Evolutionary conservation across 116 monocot genomes (phyloP).

Genomic region (Papilionanthe hybrid): DNA sequence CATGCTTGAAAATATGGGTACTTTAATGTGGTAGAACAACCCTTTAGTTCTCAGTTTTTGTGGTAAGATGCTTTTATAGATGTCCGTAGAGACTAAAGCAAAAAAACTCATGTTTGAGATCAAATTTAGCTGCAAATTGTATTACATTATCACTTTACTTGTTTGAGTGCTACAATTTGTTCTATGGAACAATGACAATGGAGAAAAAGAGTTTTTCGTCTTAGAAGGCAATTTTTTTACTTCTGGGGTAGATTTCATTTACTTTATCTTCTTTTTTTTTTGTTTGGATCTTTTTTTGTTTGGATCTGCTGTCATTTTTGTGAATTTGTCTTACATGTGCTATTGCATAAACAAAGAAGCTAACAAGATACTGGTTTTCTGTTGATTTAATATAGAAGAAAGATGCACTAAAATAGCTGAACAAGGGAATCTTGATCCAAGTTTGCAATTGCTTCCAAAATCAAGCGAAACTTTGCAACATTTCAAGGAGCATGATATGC

Average conservation of each 20-base stretch:
- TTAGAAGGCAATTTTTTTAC: background rate
- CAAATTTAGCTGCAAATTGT: background rate
- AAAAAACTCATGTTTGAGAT: background rate
- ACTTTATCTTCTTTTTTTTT: background rate
- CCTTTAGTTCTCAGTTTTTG: no score
- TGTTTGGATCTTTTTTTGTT: conserved; percentile 9
- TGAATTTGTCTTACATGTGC: background rate
- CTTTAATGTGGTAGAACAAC: no score
- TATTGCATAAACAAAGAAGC: background rate
- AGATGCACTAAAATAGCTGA: background rate
- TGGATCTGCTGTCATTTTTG: conserved; percentile 1
- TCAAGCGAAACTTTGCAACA: background rate
- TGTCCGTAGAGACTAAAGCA: background rate
- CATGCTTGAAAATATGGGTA: background rate
- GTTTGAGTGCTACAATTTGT: background rate
- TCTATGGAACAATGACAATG: background rate
- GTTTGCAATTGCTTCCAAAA: background rate
- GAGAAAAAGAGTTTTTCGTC: background rate
- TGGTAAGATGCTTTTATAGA: no score
- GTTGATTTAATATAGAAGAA: conserved; percentile 5
- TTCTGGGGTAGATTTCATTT: background rate
- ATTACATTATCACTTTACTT: background rate
- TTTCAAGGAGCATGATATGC: background rate
- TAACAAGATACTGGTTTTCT: conserved; percentile 9
- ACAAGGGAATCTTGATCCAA: conserved; percentile 10